Evolutionary conservation across 139 green algal genomes (phyloP).

Genomic region (Chlamydomonas sp.): DNA sequence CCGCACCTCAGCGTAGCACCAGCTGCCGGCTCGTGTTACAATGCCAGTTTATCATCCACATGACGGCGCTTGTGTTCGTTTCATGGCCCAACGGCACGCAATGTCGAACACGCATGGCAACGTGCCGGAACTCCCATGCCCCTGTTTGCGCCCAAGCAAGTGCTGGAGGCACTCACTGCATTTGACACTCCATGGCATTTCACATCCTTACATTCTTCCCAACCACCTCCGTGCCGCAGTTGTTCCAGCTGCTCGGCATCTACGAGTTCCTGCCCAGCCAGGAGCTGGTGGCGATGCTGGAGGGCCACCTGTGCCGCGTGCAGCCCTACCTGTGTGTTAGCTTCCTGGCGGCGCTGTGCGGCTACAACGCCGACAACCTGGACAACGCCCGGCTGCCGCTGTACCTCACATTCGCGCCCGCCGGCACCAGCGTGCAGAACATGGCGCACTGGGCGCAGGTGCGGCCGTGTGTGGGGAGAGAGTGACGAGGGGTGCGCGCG

Average conservation of each 20-base stretch:
- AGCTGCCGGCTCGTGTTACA: too few species aligned
- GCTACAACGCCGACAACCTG: slow-evolving; percentile 39
- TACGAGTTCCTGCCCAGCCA: slow-evolving; percentile 61
- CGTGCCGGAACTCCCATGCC: too few species aligned
- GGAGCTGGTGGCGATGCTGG: slow-evolving; percentile 31
- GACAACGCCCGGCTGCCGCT: slow-evolving; percentile 46
- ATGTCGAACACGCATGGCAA: too few species aligned
- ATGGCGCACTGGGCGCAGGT: slow-evolving; percentile 70
- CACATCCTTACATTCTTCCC: too few species aligned
- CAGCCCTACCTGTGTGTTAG: slow-evolving; percentile 45
- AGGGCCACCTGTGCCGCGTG: slow-evolving; percentile 38
- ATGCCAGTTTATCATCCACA: too few species aligned
- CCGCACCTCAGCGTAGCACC: too few species aligned
- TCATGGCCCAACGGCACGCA: too few species aligned
- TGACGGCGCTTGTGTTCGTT: too few species aligned
- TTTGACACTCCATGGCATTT: too few species aligned
- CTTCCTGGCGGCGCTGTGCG: slow-evolving; percentile 12
- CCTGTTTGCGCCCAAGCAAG: too few species aligned
- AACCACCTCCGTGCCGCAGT: slow-evolving; percentile 11
- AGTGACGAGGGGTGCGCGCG: neutral
- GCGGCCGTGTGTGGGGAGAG: neutral
- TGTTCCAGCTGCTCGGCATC: slow-evolving; percentile 58
- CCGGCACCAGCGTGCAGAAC: slow-evolving; percentile 62
- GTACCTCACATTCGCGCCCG: slow-evolving; percentile 61
- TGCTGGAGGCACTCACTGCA: too few species aligned